Conservation (phyloP, 2,329 filamentous ascomycete species). For the Cladosporium sp. region DNA sequence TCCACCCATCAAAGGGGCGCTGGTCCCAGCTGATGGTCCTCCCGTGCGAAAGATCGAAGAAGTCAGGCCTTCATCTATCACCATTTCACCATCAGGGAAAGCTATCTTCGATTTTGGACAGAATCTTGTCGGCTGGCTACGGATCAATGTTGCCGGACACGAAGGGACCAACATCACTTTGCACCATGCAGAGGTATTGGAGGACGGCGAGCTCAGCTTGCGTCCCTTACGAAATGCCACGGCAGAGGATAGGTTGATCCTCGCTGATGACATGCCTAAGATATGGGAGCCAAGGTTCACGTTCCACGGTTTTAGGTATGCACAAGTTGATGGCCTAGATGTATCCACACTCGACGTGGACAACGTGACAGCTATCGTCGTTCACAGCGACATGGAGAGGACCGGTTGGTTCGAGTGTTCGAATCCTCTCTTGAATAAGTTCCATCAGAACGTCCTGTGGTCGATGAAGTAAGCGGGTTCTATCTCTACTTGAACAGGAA, state of each 20-base stretch:
- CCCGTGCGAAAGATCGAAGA: conserved; percentile 39
- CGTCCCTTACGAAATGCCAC: conserved; percentile 43
- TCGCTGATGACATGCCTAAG: conserved; percentile 25
- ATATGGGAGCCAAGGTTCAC: conserved; percentile 48
- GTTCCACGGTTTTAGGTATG: conserved; percentile 51
- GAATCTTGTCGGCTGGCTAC: conserved; percentile 51
- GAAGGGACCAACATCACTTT: conserved; percentile 43
- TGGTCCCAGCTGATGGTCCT: conserved; percentile 41
- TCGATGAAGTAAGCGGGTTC: conserved; percentile 40
- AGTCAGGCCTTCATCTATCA: conserved; percentile 26
- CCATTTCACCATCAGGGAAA: conserved; percentile 40
- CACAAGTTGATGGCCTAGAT: conserved; percentile 44
- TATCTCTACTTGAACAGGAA: background rate
- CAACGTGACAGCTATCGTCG: conserved; percentile 36
- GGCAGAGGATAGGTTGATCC: conserved; percentile 38
- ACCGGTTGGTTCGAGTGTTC: conserved; percentile 51
- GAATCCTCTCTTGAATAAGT: conserved; percentile 46
- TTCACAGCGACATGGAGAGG: conserved; percentile 51
- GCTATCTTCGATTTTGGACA: conserved; percentile 54
- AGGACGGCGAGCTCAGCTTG: conserved; percentile 40
- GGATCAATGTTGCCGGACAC: conserved; percentile 34
- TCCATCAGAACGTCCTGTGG: conserved; percentile 54
- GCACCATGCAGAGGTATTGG: conserved; percentile 52
- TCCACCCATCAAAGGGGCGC: conserved; percentile 28
- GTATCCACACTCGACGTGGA: conserved; percentile 23